phyloP scores from a whole-genome alignment of 2,329 filamentous ascomycete species.

The Colletotrichum sp. region DNA sequence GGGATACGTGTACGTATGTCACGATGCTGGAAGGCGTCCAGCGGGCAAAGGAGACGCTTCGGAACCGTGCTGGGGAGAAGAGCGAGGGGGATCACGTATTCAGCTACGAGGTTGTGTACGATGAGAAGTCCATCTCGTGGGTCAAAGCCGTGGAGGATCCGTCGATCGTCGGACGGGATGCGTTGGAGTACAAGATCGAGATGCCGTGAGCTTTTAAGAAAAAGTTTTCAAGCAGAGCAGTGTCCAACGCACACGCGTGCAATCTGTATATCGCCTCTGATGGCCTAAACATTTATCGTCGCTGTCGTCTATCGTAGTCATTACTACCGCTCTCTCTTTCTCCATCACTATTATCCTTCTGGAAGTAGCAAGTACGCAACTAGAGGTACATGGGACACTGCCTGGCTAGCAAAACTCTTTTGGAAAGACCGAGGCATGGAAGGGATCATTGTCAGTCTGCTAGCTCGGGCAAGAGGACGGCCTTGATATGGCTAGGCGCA shows the following conservation, averaged over 20 bases:
- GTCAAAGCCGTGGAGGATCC: slow-evolving; percentile 7
- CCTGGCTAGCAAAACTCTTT: background rate
- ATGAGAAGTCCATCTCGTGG: slow-evolving; percentile 10
- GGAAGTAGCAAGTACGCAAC: background rate
- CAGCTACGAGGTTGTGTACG: slow-evolving; percentile 6
- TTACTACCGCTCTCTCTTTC: background rate
- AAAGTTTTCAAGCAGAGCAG: background rate
- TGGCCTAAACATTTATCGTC: background rate
- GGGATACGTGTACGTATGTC: slow-evolving; percentile 44
- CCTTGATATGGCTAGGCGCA: background rate
- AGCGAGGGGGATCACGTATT: background rate
- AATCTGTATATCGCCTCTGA: background rate
- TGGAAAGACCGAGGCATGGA: background rate
- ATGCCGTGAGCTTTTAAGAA: background rate
- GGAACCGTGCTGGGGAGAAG: background rate
- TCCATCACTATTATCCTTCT: background rate
- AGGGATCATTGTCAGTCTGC: background rate
- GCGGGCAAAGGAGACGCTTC: background rate
- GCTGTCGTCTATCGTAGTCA: background rate
- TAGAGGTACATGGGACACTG: background rate
- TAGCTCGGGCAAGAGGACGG: background rate
- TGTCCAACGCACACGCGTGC: background rate
- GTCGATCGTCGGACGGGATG: background rate
- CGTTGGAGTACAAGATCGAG: slow-evolving; percentile 3
- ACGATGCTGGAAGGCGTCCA: slow-evolving; percentile 30